Conservation (phyloP, 1,139 yeast species). For the Suhomyces atakaporum region DNA sequence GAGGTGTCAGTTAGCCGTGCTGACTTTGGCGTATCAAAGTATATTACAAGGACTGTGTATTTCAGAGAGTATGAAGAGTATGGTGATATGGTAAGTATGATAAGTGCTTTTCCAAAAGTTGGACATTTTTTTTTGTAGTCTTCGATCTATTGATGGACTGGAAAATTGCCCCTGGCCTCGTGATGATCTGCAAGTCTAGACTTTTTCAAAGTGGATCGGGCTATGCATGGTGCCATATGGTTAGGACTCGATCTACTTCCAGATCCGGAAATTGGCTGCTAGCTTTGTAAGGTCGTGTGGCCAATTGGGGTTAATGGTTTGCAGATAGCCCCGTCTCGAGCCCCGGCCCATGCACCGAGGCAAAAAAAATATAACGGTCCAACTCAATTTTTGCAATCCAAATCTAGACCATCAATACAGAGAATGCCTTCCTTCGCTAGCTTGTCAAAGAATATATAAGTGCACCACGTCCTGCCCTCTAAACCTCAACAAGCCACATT, state of each 20-base stretch:
- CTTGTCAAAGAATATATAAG: too few relatives aligned
- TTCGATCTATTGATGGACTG: too few relatives aligned
- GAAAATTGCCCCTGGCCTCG: too few relatives aligned
- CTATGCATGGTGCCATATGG: too few relatives aligned
- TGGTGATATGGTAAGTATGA: too few relatives aligned
- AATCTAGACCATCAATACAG: constrained; percentile 9
- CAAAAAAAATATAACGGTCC: constrained; percentile 6
- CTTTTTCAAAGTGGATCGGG: neutral
- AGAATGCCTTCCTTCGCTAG: too few relatives aligned
- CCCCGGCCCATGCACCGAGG: constrained; percentile 2
- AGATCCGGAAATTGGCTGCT: constrained; percentile 1
- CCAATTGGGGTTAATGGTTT: neutral
- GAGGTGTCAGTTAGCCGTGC: neutral
- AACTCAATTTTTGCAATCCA: constrained; percentile 8
- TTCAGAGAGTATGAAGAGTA: neutral
- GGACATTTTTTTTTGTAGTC: too few relatives aligned
- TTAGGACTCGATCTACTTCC: neutral
- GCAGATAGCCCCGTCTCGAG: constrained; percentile 2
- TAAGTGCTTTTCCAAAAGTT: too few relatives aligned
- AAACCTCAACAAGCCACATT: constrained; percentile 4
- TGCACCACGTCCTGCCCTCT: too few relatives aligned
- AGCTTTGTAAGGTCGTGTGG: neutral
- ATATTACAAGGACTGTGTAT: too few relatives aligned
- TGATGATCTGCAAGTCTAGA: neutral
- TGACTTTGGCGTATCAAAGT: too few relatives aligned